Evolutionary conservation across 2,329 filamentous ascomycete genomes (phyloP).

Genomic region (Xylaria sp.): DNA sequence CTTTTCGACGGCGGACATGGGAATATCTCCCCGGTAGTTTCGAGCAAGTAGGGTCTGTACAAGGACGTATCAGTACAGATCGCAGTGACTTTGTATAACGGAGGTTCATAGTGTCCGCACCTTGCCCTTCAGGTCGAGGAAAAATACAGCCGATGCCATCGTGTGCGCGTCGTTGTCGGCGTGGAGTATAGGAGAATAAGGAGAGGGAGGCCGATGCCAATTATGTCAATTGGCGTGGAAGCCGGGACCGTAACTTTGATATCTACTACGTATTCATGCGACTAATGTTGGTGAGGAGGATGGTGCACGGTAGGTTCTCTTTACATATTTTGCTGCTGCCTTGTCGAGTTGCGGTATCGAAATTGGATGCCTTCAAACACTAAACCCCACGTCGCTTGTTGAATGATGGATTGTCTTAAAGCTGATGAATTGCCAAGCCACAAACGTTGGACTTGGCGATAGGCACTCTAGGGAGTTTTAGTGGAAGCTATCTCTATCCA

Average conservation of each 20-base stretch:
- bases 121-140: conserved; percentile 99
- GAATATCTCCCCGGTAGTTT: conserved; percentile 98
- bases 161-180: conserved; percentile 49
- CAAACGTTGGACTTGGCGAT: conserved; percentile 10
- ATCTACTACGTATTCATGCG: conserved; percentile 35
- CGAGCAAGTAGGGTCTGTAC: conserved; percentile 92
- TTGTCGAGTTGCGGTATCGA: conserved; percentile 22
- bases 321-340: conserved; percentile 24
- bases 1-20: conserved; percentile 98
- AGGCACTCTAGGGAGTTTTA: too few relatives aligned
- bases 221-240: conserved; percentile 49
- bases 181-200: conserved; percentile 42
- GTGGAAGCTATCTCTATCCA: neutral
- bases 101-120: conserved; percentile 64
- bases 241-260: conserved; percentile 42
- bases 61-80: too few relatives aligned
- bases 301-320: conserved; percentile 21
- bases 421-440: conserved; percentile 32
- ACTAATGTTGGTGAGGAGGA: conserved; percentile 17
- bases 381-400: conserved; percentile 40
- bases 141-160: conserved; percentile 99
- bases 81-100: too few relatives aligned
- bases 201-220: conserved; percentile 44
- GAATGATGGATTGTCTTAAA: conserved; percentile 8
- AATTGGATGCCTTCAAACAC: conserved; percentile 27